Evolutionary conservation across 1,284 basidiomycete species (phyloP).

Genomic region (Xerocomus cyaneibrunnescens): DNA sequence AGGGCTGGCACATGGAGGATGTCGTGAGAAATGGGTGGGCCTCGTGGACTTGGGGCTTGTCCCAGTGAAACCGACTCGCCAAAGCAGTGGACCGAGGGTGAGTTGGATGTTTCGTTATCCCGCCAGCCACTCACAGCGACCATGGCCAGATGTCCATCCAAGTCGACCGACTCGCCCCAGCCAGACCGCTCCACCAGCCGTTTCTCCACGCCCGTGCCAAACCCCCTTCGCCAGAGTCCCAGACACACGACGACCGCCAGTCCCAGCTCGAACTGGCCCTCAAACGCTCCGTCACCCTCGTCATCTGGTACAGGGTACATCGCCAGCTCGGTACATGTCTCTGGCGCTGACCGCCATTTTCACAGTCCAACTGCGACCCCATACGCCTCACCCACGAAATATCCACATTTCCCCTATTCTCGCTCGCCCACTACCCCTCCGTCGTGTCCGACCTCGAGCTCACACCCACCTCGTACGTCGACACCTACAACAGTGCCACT

Average conservation of each 20-base stretch:
- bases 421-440: constrained; percentile 50
- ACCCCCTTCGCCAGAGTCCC: constrained; percentile 15
- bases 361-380: constrained; percentile 55
- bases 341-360: constrained; percentile 3
- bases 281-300: constrained; percentile 53
- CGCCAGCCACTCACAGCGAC: constrained; percentile 7
- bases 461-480: constrained; percentile 51
- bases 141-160: constrained; percentile 24
- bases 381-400: constrained; percentile 59
- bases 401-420: constrained; percentile 62
- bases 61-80: constrained; percentile 16
- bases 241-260: constrained; percentile 26
- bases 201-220: constrained; percentile 7
- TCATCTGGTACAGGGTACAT: constrained; percentile 66
- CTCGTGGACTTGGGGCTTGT: constrained; percentile 28
- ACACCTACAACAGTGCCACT: constrained; percentile 53
- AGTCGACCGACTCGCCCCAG: constrained; percentile 30
- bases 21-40: constrained; percentile 22
- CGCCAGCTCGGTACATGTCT: neutral
- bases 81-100: constrained; percentile 19
- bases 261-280: constrained; percentile 31
- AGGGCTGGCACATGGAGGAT: no score
- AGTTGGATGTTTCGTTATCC: neutral
- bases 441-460: constrained; percentile 55
- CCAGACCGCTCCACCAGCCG: constrained; percentile 14